phyloP scores from a whole-genome alignment of 352 stramenopile genomes.

The Detonula confervacea region DNA sequence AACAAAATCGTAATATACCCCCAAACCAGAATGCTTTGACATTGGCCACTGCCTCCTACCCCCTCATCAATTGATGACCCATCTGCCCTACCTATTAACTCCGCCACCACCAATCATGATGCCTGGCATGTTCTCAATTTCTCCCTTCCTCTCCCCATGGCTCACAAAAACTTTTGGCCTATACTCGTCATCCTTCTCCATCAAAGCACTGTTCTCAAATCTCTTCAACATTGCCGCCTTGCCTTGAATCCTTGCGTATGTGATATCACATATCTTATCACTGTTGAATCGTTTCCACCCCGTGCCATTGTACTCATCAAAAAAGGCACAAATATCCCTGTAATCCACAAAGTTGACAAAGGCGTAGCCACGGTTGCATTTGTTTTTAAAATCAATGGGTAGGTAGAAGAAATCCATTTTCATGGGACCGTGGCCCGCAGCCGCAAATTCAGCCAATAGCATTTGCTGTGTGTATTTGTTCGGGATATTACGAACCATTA shows the following conservation, averaged over 20 bases:
- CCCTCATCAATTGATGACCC: too few relatives aligned
- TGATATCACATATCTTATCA: conserved; percentile 99
- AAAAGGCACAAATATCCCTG: conserved; percentile 85
- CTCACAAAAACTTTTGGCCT: conserved; percentile 80
- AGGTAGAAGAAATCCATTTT: conserved; percentile 99
- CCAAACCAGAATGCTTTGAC: too few relatives aligned
- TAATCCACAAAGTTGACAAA: conserved; percentile 99
- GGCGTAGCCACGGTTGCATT: conserved; percentile 99
- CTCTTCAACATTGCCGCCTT: conserved; percentile 97
- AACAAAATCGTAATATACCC: too few relatives aligned
- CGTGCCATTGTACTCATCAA: conserved; percentile 86
- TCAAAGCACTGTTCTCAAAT: conserved; percentile 96
- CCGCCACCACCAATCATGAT: not conserved
- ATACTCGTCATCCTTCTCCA: conserved; percentile 87
- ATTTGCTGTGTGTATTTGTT: conserved; percentile 99
- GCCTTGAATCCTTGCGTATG: conserved; percentile 96
- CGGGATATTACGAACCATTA: conserved; percentile 99
- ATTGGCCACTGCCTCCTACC: too few relatives aligned
- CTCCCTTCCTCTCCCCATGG: conserved; percentile 54
- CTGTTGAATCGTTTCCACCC: conserved; percentile 98
- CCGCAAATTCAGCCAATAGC: conserved; percentile 97
- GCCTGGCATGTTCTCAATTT: conserved; percentile 42
- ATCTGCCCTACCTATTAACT: too few relatives aligned
- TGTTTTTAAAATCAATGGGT: conserved; percentile 99
- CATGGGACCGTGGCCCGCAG: conserved; percentile 89